A percentile compares a stretch with the other conserved stretches of the same genome.
Conservation (phyloP, 2,329 filamentous ascomycete species). For the Beauveria pseudobassiana region DNA sequence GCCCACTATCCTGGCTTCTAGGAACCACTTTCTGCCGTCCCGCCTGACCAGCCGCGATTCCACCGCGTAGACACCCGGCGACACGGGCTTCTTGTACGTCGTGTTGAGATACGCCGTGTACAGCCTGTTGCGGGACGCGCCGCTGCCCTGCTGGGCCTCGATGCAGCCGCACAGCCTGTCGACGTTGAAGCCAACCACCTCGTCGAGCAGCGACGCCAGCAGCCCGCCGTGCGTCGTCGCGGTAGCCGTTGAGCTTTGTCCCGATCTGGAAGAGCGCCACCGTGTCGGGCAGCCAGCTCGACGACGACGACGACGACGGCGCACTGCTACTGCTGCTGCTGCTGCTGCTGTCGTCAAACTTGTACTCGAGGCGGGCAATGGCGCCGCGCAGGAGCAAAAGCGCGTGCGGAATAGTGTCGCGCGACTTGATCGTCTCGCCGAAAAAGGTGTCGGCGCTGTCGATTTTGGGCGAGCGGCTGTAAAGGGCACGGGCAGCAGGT, state of each 20-base stretch:
- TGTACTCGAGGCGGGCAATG: constrained; percentile 1
- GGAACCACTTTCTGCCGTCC: constrained; percentile 4
- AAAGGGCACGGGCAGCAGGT: neutral
- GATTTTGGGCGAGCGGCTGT: neutral
- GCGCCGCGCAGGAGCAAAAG: neutral
- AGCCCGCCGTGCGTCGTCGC: constrained; percentile 2
- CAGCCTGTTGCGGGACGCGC: neutral
- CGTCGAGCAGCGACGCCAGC: constrained; percentile 4
- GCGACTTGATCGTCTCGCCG: neutral
- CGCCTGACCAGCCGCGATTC: constrained; percentile 1
- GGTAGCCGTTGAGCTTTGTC: constrained; percentile 5
- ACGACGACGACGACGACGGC: neutral
- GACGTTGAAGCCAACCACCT: neutral
- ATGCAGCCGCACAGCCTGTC: neutral
- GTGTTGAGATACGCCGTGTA: constrained; percentile 8
- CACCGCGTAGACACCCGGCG: constrained; percentile 4
- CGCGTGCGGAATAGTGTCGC: neutral
- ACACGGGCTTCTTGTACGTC: neutral
- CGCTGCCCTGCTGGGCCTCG: neutral
- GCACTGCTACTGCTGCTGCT: neutral
- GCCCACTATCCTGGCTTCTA: neutral
- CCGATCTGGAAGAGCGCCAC: neutral
- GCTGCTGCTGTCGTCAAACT: neutral
- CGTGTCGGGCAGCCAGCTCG: neutral
- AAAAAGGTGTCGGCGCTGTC: constrained; percentile 3